phyloP scores from a whole-genome alignment of 192 early-diverging fungal species.

The Mortierella hygrophila region DNA sequence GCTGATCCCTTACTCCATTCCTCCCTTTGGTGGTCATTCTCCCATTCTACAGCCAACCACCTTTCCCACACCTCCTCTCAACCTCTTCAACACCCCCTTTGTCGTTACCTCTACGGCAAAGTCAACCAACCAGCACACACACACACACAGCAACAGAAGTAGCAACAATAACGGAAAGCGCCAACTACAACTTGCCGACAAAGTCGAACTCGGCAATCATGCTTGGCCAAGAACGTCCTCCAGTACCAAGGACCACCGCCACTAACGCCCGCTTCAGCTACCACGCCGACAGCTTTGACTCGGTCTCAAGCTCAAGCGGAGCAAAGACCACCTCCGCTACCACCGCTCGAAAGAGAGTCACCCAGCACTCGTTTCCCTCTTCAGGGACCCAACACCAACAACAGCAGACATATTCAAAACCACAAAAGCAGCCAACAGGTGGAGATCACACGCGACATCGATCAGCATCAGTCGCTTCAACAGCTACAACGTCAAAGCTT shows the following conservation, averaged over 20 bases:
- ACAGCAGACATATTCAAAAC: neutral
- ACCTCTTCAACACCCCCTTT: too few species aligned
- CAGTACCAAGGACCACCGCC: neutral
- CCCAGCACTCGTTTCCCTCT: constrained; percentile 13
- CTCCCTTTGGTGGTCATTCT: neutral
- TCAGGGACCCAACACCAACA: neutral
- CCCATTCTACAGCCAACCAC: neutral
- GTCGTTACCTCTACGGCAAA: neutral
- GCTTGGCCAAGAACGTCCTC: constrained; percentile 27
- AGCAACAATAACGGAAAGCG: neutral
- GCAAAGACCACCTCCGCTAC: neutral
- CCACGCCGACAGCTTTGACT: constrained; percentile 28
- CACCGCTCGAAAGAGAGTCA: constrained; percentile 10
- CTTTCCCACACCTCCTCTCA: neutral
- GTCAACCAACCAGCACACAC: neutral
- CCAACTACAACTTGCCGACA: neutral
- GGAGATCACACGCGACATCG: constrained; percentile 18
- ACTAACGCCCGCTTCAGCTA: constrained; percentile 23
- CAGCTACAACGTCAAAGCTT: neutral
- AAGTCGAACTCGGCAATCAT: constrained; percentile 7
- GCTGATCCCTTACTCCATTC: neutral
- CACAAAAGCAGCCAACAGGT: neutral
- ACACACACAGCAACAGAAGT: neutral
- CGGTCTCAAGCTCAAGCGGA: neutral
- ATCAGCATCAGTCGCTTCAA: constrained; percentile 25